phyloP scores from a whole-genome alignment of 164 flowering plant genomes.

The Umbilicus rupestris region DNA sequence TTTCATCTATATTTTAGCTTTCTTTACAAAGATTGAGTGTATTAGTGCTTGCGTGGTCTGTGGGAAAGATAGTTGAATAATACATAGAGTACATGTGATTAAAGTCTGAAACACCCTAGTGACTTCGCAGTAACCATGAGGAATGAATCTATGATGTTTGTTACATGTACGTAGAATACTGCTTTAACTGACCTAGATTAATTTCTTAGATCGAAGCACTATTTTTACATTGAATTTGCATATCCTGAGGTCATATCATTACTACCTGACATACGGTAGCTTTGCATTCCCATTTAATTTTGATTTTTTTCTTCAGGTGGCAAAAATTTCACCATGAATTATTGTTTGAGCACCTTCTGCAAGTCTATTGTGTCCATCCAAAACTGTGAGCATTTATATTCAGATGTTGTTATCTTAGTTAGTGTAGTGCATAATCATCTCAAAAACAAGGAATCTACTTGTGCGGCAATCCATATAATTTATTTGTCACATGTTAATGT shows the following conservation, averaged over 20 bases:
- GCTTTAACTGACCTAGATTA: slow-evolving; percentile 1
- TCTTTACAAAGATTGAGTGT: too few species aligned
- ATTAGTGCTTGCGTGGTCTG: too few species aligned
- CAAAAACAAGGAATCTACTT: background rate
- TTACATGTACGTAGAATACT: background rate
- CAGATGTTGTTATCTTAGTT: background rate
- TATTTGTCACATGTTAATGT: too few species aligned
- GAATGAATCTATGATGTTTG: too few species aligned
- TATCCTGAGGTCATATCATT: slow-evolving; percentile 58
- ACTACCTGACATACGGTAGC: background rate
- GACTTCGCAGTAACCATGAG: too few species aligned
- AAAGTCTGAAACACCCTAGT: too few species aligned
- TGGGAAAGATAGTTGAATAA: too few species aligned
- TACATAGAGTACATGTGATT: too few species aligned
- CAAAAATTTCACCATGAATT: slow-evolving; percentile 81
- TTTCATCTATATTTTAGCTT: too few species aligned
- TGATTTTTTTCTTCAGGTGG: slow-evolving; percentile 64
- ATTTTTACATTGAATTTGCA: slow-evolving; percentile 80
- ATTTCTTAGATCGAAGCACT: slow-evolving; percentile 60
- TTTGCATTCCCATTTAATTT: background rate
- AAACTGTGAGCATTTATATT: slow-evolving; percentile 58
- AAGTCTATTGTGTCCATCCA: slow-evolving; percentile 71
- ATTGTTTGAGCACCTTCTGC: slow-evolving; percentile 73
- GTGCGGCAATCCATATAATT: too few species aligned
- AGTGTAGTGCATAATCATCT: too few species aligned